phyloP scores from a whole-genome alignment of 805 yeast species.

The Wickerhamiella parazyma region DNA sequence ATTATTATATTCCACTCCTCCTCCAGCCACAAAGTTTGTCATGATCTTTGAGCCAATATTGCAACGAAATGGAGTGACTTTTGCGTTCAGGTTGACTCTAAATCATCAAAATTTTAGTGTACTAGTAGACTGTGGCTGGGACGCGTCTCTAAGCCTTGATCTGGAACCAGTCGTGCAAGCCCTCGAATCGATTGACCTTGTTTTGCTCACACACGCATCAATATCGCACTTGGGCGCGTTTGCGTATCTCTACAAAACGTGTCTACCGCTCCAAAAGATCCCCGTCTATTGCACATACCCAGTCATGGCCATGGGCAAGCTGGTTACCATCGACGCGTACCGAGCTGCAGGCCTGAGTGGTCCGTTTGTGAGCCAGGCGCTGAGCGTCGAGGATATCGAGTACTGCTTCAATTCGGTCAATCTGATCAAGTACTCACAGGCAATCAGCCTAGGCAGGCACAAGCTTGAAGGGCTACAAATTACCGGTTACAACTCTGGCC shows the following conservation, averaged over 20 bases:
- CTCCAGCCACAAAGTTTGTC: no score
- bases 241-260: slow-evolving; percentile 45
- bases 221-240: slow-evolving; percentile 69
- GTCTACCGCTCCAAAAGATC: slow-evolving; percentile 43
- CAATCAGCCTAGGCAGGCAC: slow-evolving; percentile 33
- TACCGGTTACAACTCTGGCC: slow-evolving; percentile 85
- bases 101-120: slow-evolving; percentile 22
- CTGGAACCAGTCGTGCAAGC: slow-evolving; percentile 26
- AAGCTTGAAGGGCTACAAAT: slow-evolving; percentile 28
- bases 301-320: slow-evolving; percentile 69
- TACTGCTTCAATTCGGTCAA: slow-evolving; percentile 59
- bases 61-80: slow-evolving; percentile 15
- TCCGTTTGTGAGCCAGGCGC: slow-evolving; percentile 29
- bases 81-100: slow-evolving; percentile 23
- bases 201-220: slow-evolving; percentile 79
- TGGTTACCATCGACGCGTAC: slow-evolving; percentile 73
- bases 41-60: slow-evolving; percentile 27
- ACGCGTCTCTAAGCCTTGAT: slow-evolving; percentile 17
- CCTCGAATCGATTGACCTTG: slow-evolving; percentile 42
- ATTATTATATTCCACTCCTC: neutral
- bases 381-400: slow-evolving; percentile 63
- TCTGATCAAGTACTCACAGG: slow-evolving; percentile 67
- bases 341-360: slow-evolving; percentile 63
- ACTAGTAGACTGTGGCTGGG: slow-evolving; percentile 31
- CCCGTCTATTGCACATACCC: slow-evolving; percentile 88